Base-by-base conservation (phyloP, 306 rosid genomes). In the Leucaena leucocephala region DNA sequence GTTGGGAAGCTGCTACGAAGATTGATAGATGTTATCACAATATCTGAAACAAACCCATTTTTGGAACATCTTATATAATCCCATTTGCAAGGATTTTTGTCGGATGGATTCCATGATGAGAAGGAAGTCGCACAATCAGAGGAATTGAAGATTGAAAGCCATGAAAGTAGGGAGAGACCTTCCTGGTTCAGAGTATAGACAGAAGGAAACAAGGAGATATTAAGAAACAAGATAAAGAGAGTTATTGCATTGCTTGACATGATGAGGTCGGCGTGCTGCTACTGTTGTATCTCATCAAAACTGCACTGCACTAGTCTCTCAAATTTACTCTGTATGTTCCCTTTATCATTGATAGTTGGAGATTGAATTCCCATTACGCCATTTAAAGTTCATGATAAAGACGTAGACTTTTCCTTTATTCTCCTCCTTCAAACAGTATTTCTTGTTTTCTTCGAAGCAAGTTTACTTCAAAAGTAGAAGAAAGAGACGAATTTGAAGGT, bases 101-200 rank as follows among this genome's bases (percentile, higher is more conserved):
- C 84, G 40, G 85, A 72, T 45, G 89, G 90, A 86, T 87, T 79
- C 98, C 98, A 94, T 34, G 98, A 92, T 68, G 97, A 87, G 88
- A 94, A 94, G 73, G 85, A 63, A n/a, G 83, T 19, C 44, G 87
- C 75, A n/a, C 91, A 84, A 44, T 84, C 78, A 74, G 97, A 87
- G 8, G 93, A 91, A 62, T 91, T 94, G 79, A 91, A 86, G 68
- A 87, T 87, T 73, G 97, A 88, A 83, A 92, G 88, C 98, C 98
- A 94, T 81, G 98, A 92, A 79, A 92, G 94, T 43, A 94, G 84
- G 77, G 97, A 88, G 74, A 83, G 88, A 35, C 98, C 97, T 82
- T 94, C 97, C 68, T 89, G 97, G 90, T 94, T 94, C 66, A 94
- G 81, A 83, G 91, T 87, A 84, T 85, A 87, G 68, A 82, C 81